These are phyloP conservation scores for Ganoderma meredithae DNA, from an alignment of 1,284 basidiomycete species.

Conservation along the genomic window DNA sequence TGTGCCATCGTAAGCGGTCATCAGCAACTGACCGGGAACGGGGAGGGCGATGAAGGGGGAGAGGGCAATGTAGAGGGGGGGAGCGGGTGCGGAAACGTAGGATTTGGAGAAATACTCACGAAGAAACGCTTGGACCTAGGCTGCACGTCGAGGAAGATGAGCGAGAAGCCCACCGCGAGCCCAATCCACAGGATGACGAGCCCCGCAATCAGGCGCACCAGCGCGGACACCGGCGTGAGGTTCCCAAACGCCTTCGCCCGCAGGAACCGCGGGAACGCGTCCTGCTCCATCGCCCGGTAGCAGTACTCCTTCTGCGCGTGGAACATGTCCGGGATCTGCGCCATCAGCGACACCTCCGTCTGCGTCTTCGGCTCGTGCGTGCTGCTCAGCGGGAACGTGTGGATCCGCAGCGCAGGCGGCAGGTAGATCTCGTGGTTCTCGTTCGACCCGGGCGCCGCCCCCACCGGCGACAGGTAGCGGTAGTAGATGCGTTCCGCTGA, in stretches of 20 bases:
- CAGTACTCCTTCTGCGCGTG: slow-evolving; percentile 98
- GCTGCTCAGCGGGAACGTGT: slow-evolving; percentile 77
- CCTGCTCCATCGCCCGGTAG: slow-evolving; percentile 96
- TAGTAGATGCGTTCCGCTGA: slow-evolving; percentile 96
- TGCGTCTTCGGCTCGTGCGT: slow-evolving; percentile 74
- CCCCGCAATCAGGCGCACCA: slow-evolving; percentile 86
- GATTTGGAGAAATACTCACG: slow-evolving; percentile 67
- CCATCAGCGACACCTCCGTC: slow-evolving; percentile 78
- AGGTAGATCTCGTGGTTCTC: slow-evolving; percentile 95
- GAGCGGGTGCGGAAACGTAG: no score
- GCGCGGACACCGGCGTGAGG: slow-evolving; percentile 88
- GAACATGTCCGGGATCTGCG: slow-evolving; percentile 96
- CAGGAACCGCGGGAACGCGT: slow-evolving; percentile 96
- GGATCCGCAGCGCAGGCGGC: slow-evolving; percentile 84
- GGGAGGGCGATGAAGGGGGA: neutral
- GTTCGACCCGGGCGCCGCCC: slow-evolving; percentile 65
- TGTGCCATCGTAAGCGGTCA: slow-evolving; percentile 1
- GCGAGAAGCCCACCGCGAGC: slow-evolving; percentile 87
- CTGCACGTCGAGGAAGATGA: slow-evolving; percentile 92
- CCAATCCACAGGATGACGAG: slow-evolving; percentile 92
- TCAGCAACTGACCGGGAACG: no score
- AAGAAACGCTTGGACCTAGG: slow-evolving; percentile 92
- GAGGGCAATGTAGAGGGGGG: no score
- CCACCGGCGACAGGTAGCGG: slow-evolving; percentile 85
- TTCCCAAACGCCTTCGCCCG: slow-evolving; percentile 97